Conservation (phyloP, 768 basidiomycete genomes). For the Hypholoma fasciculare region DNA sequence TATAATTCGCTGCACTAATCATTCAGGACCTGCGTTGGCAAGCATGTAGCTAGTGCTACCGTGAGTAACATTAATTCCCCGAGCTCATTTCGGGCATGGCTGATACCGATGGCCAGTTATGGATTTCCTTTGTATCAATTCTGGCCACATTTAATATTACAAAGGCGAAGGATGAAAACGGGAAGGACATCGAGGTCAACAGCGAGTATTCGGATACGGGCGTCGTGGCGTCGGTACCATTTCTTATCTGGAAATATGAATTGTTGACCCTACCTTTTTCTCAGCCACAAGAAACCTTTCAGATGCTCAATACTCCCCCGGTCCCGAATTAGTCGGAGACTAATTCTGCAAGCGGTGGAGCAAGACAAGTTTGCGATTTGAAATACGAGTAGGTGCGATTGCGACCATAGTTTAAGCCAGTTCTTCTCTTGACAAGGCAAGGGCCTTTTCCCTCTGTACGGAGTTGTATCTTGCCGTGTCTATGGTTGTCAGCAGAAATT, state of each 20-base stretch:
- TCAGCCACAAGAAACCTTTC: slow-evolving; percentile 4
- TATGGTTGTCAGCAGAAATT: too few species aligned
- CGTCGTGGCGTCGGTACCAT: neutral
- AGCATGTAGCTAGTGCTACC: slow-evolving; percentile 4
- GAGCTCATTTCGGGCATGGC: neutral
- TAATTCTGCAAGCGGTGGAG: neutral
- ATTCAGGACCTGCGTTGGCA: slow-evolving; percentile 3
- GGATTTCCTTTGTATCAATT: slow-evolving; percentile 5
- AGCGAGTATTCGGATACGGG: slow-evolving; percentile 8
- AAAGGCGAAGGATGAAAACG: slow-evolving; percentile 7
- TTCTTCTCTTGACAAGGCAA: too few species aligned
- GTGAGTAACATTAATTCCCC: neutral
- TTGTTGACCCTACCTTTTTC: neutral
- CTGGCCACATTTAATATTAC: slow-evolving; percentile 1
- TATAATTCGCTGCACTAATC: neutral
- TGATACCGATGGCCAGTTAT: neutral
- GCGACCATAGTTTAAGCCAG: too few species aligned
- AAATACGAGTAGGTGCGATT: neutral
- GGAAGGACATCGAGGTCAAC: slow-evolving; percentile 13
- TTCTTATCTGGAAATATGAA: neutral
- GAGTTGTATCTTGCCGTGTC: too few species aligned
- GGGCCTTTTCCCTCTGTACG: too few species aligned
- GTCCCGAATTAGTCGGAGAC: neutral
- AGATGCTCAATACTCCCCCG: slow-evolving; percentile 4
- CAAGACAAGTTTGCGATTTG: neutral